These are phyloP conservation scores for Pestalotiopsis sp. DNA, from an alignment of 2,329 filamentous ascomycete species.

Conservation along the genomic window DNA sequence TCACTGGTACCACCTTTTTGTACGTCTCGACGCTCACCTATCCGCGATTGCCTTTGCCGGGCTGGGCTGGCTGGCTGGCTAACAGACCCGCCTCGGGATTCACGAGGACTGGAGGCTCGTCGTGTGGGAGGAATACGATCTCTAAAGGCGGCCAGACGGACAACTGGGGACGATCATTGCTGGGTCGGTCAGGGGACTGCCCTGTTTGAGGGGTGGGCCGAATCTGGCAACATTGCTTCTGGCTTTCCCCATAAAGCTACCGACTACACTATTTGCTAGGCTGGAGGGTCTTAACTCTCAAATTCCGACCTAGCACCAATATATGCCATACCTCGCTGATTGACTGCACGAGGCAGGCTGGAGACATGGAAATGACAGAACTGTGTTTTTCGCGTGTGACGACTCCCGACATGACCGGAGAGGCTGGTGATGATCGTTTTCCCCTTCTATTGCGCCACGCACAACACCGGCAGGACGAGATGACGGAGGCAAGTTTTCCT, in stretches of 20 bases:
- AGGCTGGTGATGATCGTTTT: background rate
- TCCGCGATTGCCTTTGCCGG: background rate
- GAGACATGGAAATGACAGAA: background rate
- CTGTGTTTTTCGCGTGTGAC: background rate
- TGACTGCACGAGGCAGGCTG: background rate
- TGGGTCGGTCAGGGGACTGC: constrained; percentile 11
- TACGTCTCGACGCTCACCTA: background rate
- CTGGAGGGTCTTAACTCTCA: background rate
- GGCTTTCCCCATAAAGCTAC: background rate
- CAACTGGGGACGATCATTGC: constrained; percentile 15
- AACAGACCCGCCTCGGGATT: too few relatives aligned
- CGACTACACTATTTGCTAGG: background rate
- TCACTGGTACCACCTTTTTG: too few relatives aligned
- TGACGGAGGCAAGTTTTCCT: background rate
- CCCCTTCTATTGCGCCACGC: background rate
- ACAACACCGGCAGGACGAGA: background rate
- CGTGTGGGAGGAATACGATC: constrained; percentile 1
- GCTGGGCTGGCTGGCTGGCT: background rate
- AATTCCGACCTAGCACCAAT: background rate
- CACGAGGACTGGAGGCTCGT: too few relatives aligned
- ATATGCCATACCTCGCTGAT: background rate
- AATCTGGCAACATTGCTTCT: constrained; percentile 1
- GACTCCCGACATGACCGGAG: background rate
- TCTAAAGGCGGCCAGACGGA: background rate
- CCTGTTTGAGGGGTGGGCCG: constrained; percentile 2